Evolutionary conservation across 2,329 filamentous ascomycete species (phyloP).

Genomic region (Aureobasidium subglaciale): DNA sequence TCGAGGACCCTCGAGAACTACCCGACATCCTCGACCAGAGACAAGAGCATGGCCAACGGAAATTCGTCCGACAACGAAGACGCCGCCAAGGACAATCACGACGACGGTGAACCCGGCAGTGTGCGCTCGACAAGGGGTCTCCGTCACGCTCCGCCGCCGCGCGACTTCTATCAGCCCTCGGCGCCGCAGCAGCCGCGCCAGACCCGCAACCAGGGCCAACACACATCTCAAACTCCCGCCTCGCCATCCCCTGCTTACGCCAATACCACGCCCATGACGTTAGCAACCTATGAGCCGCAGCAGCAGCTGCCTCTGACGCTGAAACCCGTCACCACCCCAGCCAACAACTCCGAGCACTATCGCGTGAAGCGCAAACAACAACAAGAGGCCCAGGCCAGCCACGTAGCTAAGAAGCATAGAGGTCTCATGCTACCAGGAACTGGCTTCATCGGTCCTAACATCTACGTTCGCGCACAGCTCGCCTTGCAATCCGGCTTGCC

Average conservation of each 20-base stretch:
- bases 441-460: conserved; percentile 66
- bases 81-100: conserved; percentile 42
- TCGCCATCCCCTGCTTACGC: conserved; percentile 41
- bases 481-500: conserved; percentile 72
- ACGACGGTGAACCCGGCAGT: conserved; percentile 42
- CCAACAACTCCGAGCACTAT: conserved; percentile 65
- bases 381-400: conserved; percentile 30
- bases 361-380: conserved; percentile 48
- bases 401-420: conserved; percentile 39
- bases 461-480: conserved; percentile 82
- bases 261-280: conserved; percentile 38
- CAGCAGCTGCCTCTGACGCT: conserved; percentile 57
- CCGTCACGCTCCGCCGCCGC: conserved; percentile 75
- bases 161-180: conserved; percentile 80
- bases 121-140: conserved; percentile 37
- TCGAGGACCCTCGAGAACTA: conserved; percentile 74
- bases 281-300: conserved; percentile 64
- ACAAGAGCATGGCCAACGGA: conserved; percentile 43
- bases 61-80: conserved; percentile 48
- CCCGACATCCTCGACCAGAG: conserved; percentile 41
- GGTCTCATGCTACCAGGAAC: conserved; percentile 58
- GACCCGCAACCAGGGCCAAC: conserved; percentile 40
- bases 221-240: conserved; percentile 34
- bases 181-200: conserved; percentile 60
- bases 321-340: conserved; percentile 67